phyloP scores from a whole-genome alignment of 768 basidiomycete genomes.

The Trametes cingulata region DNA sequence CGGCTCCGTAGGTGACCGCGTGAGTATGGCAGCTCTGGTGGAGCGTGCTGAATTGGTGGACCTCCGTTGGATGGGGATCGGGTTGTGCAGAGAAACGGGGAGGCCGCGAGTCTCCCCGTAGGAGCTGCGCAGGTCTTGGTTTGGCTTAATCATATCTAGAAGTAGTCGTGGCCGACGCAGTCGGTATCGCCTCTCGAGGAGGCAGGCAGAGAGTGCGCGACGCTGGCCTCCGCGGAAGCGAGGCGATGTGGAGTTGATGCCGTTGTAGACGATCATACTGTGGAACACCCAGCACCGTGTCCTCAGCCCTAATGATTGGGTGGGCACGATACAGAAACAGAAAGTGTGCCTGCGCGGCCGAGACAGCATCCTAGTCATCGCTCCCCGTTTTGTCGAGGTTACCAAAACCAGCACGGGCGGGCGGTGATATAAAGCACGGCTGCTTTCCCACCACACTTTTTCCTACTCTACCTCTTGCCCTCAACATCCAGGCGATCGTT shows the following conservation, averaged over 20 bases:
- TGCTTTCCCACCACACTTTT: conserved; percentile 6
- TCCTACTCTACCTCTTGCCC: conserved; percentile 16
- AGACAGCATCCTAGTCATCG: conserved; percentile 13
- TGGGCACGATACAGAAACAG: conserved; percentile 8
- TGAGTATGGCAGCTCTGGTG: too few relatives aligned
- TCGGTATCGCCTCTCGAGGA: background rate
- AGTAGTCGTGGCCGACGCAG: conserved; percentile 6
- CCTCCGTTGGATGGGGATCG: too few relatives aligned
- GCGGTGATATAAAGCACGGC: conserved; percentile 18
- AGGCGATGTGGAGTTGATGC: background rate
- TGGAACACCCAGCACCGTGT: background rate
- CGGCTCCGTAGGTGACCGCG: too few relatives aligned
- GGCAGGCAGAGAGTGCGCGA: background rate
- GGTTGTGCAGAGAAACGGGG: background rate
- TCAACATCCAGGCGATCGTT: conserved; percentile 22
- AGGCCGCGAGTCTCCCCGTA: background rate
- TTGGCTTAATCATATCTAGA: conserved; percentile 6
- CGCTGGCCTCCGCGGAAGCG: background rate
- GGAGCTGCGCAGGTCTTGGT: background rate
- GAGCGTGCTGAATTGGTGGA: too few relatives aligned
- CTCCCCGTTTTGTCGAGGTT: conserved; percentile 17
- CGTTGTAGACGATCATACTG: background rate
- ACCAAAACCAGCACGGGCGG: conserved; percentile 10
- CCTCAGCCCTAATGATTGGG: background rate
- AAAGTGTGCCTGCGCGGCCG: conserved; percentile 6